Percentiles rank a stretch among this genome's conserved stretches.
These are phyloP conservation scores for Pseudoscleropodium purum DNA, from an alignment of 225 moss, liverwort and hornwort species.

Conservation along the genomic window DNA sequence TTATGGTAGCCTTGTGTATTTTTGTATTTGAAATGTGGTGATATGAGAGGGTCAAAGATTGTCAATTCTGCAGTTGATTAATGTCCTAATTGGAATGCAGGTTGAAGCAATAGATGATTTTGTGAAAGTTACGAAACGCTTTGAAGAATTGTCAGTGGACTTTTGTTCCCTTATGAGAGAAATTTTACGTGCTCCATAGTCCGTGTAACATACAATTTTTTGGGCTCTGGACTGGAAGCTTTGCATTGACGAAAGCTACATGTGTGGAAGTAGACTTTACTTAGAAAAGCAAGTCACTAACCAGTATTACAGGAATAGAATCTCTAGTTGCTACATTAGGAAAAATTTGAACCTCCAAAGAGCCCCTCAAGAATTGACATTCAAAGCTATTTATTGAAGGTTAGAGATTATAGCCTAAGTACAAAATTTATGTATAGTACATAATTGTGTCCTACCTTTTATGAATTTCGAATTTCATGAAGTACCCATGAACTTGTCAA, in stretches of 20 bases:
- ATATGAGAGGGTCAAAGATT: not conserved
- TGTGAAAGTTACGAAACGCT: slow-evolving; percentile 63
- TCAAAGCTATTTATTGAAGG: too few species aligned
- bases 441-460: too few species aligned
- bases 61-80: not conserved
- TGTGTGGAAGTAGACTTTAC: not conserved
- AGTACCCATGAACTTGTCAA: too few species aligned
- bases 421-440: too few species aligned
- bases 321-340: not conserved
- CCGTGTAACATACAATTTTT: not conserved
- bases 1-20: not conserved
- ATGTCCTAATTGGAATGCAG: slow-evolving; percentile 19
- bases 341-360: too few species aligned
- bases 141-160: not conserved
- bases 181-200: not conserved
- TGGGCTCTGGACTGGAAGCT: not conserved
- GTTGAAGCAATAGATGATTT: slow-evolving; percentile 61
- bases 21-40: not conserved
- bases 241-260: not conserved
- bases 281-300: not conserved
- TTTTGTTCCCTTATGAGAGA: not conserved
- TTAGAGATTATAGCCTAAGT: too few species aligned
- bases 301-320: too few species aligned
- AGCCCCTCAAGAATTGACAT: too few species aligned
- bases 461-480: too few species aligned